Evolutionary conservation across 495 filamentous ascomycete species (phyloP).

Genomic region (Annulohypoxylon maeteangense): DNA sequence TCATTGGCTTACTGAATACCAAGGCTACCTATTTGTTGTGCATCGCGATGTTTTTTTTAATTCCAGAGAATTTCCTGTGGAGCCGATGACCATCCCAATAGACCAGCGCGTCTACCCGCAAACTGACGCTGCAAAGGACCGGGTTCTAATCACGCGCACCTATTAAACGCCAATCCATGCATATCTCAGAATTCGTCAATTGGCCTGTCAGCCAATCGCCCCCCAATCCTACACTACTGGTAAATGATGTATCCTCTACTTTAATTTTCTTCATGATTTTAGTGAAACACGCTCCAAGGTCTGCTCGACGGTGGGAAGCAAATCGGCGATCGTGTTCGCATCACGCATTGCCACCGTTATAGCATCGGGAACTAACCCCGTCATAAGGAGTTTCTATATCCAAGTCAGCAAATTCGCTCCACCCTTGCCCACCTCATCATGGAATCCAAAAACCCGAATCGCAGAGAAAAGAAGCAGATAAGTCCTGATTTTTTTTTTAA

Average conservation of each 20-base stretch:
- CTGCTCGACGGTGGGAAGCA: conserved; percentile 76
- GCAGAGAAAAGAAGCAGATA: no score
- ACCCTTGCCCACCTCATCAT: background rate
- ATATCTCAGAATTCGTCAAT: conserved; percentile 26
- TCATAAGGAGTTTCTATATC: conserved; percentile 71
- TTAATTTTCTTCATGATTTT: conserved; percentile 17
- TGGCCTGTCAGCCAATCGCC: background rate
- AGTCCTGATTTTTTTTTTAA: no score
- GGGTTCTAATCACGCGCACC: conserved; percentile 5
- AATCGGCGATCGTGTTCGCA: conserved; percentile 77
- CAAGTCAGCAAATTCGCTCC: conserved; percentile 10
- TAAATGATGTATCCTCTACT: background rate
- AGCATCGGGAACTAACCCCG: conserved; percentile 70
- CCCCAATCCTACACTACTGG: conserved; percentile 16
- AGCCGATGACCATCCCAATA: background rate
- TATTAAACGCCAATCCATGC: conserved; percentile 31
- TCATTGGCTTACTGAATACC: conserved; percentile 16
- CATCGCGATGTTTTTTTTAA: conserved; percentile 16
- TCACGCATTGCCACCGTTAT: conserved; percentile 83
- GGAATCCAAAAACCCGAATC: background rate
- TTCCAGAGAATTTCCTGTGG: background rate
- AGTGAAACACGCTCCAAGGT: conserved; percentile 58
- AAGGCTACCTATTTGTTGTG: conserved; percentile 12
- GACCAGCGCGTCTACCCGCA: background rate
- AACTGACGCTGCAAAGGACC: background rate